Evolutionary conservation across 768 basidiomycete species (phyloP), one percentile per base, ranked within the genome.

Genomic region (Leccinum rimulosum): DNA sequence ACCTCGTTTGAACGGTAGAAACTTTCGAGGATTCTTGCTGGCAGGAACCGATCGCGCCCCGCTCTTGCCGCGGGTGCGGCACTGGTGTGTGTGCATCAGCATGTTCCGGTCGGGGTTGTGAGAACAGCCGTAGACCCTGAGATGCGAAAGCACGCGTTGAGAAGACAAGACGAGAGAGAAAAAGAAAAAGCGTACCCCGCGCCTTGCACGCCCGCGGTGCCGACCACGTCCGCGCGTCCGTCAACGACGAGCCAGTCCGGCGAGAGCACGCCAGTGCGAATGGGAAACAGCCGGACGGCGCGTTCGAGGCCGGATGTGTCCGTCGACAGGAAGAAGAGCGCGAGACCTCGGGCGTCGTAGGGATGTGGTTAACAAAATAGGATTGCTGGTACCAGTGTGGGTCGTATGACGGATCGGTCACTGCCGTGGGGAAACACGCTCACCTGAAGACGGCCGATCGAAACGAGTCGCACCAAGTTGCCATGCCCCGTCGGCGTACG

Each of bases 221-320:
- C 91, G 17, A 80, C 70, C 48, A 60, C 66, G 62, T 88, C 88
- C 27, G 84, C 78, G 15, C 72, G 68, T 12, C 72, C 72, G 12
- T 83, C 80, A 3, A 87, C 76, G 15, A 92, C 78, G 7, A 92
- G 64, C 91, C 93, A 95, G 65, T 92, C 89, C 1, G 92, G 90
- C 1, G 82, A 79, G 9, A 84, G 71, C 3, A 93, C 78, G 3
- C 92, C 92, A 3, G 93, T 95, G 19, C 93, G 84, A 27, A 91
- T 82, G 4, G 94, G 93, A 66, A 95, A 89, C n/a, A 94, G 74
- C 49, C 88, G 81, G 2, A 80, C 70, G 1, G 81, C 84, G 55
- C 85, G 77, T 70, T 95, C 94, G 4, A 93, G 75, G 3, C 86
- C 87, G 1, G 70, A 64, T 0, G 65, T 62, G 61, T 86, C 84